Evolutionary conservation across 495 filamentous ascomycete species (phyloP), one percentile per base, ranked within the genome.

Genomic region (Hyaloscypha finlandica): DNA sequence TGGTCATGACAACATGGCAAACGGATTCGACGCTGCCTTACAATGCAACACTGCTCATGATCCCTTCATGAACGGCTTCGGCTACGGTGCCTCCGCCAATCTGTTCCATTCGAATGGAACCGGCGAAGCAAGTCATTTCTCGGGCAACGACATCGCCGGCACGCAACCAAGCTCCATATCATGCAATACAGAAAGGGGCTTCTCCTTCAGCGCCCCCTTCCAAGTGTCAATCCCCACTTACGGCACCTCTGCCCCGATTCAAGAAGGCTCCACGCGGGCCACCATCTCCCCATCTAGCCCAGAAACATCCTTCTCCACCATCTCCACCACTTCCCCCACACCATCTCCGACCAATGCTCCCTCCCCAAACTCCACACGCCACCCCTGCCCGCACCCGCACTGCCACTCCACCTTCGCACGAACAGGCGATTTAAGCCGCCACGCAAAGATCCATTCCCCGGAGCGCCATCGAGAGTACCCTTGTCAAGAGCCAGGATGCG

Each of bases 81-180:
- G 1, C 25, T 1, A 54, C 2, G 51, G 5, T 54, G 51, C 51
- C 51, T 54, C 51, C 51, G 3, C 51, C 51, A 54, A 54, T 54
- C 51, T 54, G 51, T 3, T 54, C 51, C 51, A 54, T n/a, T 54
- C 19, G 51, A n/a, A 54, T 54, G 51, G 51, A 54, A n/a, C 51
- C 51, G 1, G 51, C 51, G 51, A 54, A 54, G 51, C 8, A 54
- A 54, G 1, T 4, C 51, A 54, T n/a, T 54, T 54, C 19, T 54
- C 51, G 51, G 51, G 51, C 19, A 11, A 54, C 51, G 19, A 29
- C 51, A 54, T 6, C 25, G 8, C 16, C 51, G 51, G 5, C 51
- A 29, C 42, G n/a, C 42, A 48, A 48, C 25, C 2, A 25, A 25
- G 25, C 25, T 25, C 25, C 25, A 25, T 25, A 25, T 1, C 51